These are phyloP conservation scores for Pisolithus marmoratus DNA, from an alignment of 768 basidiomycete genomes.

Conservation along the genomic window DNA sequence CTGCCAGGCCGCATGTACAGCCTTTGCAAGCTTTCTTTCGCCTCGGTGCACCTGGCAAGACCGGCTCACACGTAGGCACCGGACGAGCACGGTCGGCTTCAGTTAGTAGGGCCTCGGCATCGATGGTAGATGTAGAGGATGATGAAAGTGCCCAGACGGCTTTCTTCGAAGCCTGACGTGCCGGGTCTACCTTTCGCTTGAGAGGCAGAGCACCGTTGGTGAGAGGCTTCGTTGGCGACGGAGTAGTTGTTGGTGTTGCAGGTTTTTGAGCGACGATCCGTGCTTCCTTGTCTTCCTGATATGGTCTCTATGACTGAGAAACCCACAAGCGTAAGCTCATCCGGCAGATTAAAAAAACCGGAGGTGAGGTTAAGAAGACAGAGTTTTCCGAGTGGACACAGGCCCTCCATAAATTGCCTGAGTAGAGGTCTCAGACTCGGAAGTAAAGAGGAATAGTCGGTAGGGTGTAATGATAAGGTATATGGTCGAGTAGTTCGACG, in stretches of 20 bases:
- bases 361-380: conserved; percentile 53
- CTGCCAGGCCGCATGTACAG: conserved; percentile 94
- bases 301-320: conserved; percentile 51
- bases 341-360: conserved; percentile 39
- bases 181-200: conserved; percentile 44
- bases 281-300: conserved; percentile 29
- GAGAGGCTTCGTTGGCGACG: conserved; percentile 31
- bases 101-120: conserved; percentile 80
- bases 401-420: conserved; percentile 50
- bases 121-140: conserved; percentile 67
- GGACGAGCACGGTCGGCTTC: conserved; percentile 78
- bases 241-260: conserved; percentile 34
- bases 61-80: conserved; percentile 69
- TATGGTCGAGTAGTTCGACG: conserved; percentile 56
- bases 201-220: conserved; percentile 37
- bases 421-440: conserved; percentile 53
- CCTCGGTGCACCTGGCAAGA: conserved; percentile 43
- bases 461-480: conserved; percentile 58
- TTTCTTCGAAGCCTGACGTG: conserved; percentile 72
- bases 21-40: conserved; percentile 92
- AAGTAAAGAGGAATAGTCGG: conserved; percentile 56
- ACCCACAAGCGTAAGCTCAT: conserved; percentile 60
- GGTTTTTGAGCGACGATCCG: conserved; percentile 71
- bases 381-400: conserved; percentile 64
- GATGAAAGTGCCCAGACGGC: conserved; percentile 81